phyloP scores from a whole-genome alignment of 495 filamentous ascomycete genomes.

The Penicillium canescens region DNA sequence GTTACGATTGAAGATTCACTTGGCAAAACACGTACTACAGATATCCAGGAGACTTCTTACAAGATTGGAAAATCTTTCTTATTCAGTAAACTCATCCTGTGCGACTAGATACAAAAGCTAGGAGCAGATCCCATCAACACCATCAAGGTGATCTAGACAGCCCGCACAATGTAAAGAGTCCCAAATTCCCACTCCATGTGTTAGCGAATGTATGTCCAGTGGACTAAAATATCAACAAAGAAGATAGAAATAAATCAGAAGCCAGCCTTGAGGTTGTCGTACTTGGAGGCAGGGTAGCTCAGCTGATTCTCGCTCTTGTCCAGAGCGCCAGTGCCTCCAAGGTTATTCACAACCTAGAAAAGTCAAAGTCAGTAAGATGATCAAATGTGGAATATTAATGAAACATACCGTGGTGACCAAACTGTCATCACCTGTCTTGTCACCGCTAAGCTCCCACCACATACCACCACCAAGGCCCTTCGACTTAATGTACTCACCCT shows the following conservation, averaged over 20 bases:
- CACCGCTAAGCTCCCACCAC: constrained; percentile 88
- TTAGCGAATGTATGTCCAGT: not conserved
- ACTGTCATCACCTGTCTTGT: constrained; percentile 57
- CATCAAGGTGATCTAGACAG: constrained; percentile 4
- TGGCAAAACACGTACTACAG: too few relatives aligned
- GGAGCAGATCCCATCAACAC: not conserved
- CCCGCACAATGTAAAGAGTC: not conserved
- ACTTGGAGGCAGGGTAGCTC: constrained; percentile 32
- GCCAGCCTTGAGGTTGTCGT: constrained; percentile 33
- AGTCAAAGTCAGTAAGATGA: not conserved
- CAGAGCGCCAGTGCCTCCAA: constrained; percentile 29
- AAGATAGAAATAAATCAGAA: constrained; percentile 5
- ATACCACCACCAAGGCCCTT: constrained; percentile 75
- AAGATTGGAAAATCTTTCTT: too few relatives aligned
- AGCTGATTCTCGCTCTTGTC: constrained; percentile 33
- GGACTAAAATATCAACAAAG: not conserved
- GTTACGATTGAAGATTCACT: too few relatives aligned
- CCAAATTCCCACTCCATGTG: not conserved
- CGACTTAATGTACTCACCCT: constrained; percentile 64
- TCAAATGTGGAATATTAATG: not conserved
- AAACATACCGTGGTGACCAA: constrained; percentile 58
- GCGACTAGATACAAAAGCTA: not conserved
- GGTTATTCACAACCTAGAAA: constrained; percentile 27
- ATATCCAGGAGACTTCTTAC: too few relatives aligned
- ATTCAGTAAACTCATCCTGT: too few relatives aligned